Evolutionary conservation across 106 monocot species (phyloP).

Genomic region (Xerophyta viscosa): DNA sequence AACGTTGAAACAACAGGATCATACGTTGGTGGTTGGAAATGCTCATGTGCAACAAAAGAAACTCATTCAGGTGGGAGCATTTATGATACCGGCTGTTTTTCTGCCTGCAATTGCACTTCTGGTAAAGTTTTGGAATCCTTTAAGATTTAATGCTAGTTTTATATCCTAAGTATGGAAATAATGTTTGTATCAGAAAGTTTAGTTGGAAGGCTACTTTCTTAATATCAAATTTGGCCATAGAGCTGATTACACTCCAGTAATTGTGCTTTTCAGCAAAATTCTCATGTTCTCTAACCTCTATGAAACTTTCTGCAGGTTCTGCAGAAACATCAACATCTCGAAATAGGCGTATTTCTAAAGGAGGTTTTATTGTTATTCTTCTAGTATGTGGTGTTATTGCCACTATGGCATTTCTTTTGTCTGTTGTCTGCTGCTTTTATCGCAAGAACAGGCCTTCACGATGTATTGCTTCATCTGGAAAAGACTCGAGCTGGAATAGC

Average conservation of each 20-base stretch:
- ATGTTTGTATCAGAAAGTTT: background rate
- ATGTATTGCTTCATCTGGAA: conserved; percentile 25
- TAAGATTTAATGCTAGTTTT: background rate
- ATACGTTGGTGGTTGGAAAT: conserved; percentile 42
- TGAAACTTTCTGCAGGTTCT: conserved; percentile 11
- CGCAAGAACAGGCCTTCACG: conserved; percentile 41
- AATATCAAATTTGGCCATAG: too few relatives aligned
- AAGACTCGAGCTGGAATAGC: conserved; percentile 64
- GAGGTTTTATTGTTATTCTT: conserved; percentile 37
- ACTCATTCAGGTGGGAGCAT: conserved; percentile 14
- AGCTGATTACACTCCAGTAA: too few relatives aligned
- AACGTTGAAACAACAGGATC: conserved; percentile 1
- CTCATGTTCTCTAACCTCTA: too few relatives aligned
- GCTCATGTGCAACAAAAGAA: conserved; percentile 37
- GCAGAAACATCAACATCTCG: conserved; percentile 10
- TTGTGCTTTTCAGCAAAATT: too few relatives aligned
- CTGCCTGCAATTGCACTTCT: conserved; percentile 71
- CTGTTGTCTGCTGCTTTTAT: conserved; percentile 41
- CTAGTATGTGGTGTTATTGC: conserved; percentile 48
- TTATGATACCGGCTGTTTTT: conserved; percentile 41
- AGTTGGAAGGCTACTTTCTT: too few relatives aligned
- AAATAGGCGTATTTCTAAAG: conserved; percentile 33
- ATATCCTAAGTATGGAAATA: background rate
- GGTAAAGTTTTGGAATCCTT: conserved; percentile 16
- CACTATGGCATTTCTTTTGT: conserved; percentile 41